Conservation (phyloP, 83 land plant genomes). For the Thuja plicata region DNA sequence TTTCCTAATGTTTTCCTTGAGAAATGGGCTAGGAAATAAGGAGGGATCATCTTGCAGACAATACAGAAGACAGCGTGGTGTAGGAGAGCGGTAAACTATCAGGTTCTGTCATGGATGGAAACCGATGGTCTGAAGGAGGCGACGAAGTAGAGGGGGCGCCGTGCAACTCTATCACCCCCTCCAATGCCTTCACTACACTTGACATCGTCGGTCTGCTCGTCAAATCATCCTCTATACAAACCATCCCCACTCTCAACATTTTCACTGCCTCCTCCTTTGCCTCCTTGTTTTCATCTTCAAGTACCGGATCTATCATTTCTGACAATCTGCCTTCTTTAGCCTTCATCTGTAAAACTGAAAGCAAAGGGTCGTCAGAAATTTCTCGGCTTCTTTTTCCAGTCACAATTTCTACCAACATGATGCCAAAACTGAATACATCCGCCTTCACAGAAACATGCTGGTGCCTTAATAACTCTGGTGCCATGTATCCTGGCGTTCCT, state of each 20-base stretch:
- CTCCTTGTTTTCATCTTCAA: not conserved
- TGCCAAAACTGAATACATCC: no score
- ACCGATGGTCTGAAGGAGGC: not conserved
- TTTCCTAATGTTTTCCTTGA: no score
- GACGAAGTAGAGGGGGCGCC: not conserved
- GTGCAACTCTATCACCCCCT: not conserved
- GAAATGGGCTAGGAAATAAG: not conserved
- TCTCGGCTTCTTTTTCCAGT: no score
- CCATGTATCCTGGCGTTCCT: no score
- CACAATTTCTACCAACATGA: no score
- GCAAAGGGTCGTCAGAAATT: not conserved
- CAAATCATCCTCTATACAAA: conserved; percentile 26
- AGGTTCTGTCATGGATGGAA: not conserved
- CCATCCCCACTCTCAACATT: conserved; percentile 38
- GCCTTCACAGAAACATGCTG: no score
- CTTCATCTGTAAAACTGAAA: not conserved
- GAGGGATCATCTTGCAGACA: not conserved
- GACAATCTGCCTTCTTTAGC: not conserved
- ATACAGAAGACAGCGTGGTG: not conserved
- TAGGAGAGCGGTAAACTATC: not conserved
- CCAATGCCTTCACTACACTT: not conserved
- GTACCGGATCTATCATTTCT: not conserved
- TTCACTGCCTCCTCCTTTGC: not conserved
- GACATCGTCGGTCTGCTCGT: not conserved
- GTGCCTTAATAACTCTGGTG: not conserved